Percentiles rank a stretch among this genome's conserved stretches.
Conservation (phyloP, 306 rosid species). For the Herpetospermum pedunculosum region DNA sequence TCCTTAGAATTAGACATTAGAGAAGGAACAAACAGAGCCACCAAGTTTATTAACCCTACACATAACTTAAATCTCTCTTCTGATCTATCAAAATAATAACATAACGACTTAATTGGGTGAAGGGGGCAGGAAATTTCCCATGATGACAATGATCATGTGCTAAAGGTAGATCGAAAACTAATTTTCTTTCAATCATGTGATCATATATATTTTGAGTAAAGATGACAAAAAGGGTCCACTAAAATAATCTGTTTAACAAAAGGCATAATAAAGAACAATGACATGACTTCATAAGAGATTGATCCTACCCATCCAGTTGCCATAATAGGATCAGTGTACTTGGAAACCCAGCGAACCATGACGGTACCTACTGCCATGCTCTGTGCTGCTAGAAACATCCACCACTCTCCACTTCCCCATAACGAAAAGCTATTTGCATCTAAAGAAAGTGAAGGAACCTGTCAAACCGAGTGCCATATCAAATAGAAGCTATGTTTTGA, state of each 20-base stretch:
- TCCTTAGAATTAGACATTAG: background rate
- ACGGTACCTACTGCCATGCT: constrained; percentile 98
- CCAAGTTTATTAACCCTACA: background rate
- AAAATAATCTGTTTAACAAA: background rate
- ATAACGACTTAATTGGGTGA: background rate
- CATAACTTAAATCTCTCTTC: background rate
- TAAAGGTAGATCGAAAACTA: background rate
- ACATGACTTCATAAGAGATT: background rate
- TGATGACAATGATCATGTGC: background rate
- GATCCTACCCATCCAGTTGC: constrained; percentile 90
- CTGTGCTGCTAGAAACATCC: constrained; percentile 99
- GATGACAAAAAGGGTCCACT: background rate
- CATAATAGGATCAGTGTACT: constrained; percentile 90
- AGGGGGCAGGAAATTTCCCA: background rate
- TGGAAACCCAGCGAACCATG: constrained; percentile 98
- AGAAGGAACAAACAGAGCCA: background rate
- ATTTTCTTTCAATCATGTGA: background rate
- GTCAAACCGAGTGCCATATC: constrained; percentile 5
- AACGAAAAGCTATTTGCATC: constrained; percentile 58
- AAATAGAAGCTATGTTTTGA: constrained; percentile 2
- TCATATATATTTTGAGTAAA: background rate
- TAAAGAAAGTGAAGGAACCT: constrained; percentile 59
- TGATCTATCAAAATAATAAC: background rate
- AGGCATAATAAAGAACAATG: background rate
- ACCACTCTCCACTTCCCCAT: constrained; percentile 99